phyloP scores from a whole-genome alignment of 345 rosid genomes.

The Excoecaria agallocha region DNA sequence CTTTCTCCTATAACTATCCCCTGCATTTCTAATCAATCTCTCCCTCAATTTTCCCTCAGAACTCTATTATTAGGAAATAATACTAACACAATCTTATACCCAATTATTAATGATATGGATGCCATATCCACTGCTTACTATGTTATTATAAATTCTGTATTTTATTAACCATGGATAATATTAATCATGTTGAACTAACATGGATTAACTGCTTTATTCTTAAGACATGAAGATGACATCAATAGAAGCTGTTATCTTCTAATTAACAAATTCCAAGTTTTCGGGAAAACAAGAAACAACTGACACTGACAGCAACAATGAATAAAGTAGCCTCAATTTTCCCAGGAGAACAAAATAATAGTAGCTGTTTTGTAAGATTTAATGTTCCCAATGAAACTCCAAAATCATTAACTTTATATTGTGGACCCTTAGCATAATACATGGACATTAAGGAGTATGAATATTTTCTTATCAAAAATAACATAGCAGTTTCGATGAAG shows the following conservation, averaged over 20 bases:
- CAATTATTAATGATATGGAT: neutral
- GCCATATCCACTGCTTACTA: neutral
- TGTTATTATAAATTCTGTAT: neutral
- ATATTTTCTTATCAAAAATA: neutral
- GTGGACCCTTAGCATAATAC: neutral
- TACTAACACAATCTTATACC: no score
- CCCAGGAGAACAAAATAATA: neutral
- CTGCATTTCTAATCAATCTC: no score
- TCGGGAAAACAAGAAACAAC: neutral
- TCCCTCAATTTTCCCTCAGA: no score
- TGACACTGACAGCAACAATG: neutral
- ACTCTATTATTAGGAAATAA: no score
- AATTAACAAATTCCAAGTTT: neutral
- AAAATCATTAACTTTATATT: neutral
- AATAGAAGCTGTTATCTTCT: neutral
- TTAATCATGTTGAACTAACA: neutral
- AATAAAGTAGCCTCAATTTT: neutral
- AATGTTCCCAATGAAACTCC: neutral
- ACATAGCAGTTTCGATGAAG: neutral
- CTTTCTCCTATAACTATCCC: no score
- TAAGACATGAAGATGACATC: neutral
- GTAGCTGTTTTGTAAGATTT: neutral
- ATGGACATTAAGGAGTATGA: neutral
- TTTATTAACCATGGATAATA: neutral
- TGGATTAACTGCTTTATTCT: neutral